phyloP scores from a whole-genome alignment of 306 rosid species.

The barrel medic (Medicago truncatula) region DNA sequence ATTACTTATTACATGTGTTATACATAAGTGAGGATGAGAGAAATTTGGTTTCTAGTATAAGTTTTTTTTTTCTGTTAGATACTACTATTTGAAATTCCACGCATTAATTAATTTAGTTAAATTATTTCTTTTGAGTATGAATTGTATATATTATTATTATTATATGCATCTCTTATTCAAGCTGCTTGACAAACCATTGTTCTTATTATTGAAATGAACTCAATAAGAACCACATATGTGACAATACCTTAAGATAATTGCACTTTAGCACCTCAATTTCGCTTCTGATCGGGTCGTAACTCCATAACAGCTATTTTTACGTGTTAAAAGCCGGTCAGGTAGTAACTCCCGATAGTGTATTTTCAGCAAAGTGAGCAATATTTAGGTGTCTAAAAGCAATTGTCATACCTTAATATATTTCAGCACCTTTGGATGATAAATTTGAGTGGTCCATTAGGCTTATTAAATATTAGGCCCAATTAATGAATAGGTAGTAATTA shows the following conservation, averaged over 20 bases:
- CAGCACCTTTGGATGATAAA: not conserved
- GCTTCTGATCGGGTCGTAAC: no score
- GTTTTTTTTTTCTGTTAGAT: not conserved
- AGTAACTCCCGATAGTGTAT: no score
- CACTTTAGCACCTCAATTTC: no score
- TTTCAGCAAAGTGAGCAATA: no score
- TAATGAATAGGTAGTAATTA: no score
- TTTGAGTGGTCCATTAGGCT: no score
- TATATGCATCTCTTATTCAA: conserved; percentile 13
- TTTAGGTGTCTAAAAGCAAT: no score
- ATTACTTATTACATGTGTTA: not conserved
- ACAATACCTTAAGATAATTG: not conserved
- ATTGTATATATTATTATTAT: conserved; percentile 25
- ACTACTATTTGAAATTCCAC: not conserved
- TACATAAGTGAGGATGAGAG: not conserved
- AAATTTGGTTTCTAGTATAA: conserved; percentile 2
- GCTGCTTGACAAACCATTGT: not conserved
- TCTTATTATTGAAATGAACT: not conserved
- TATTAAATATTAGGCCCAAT: not conserved
- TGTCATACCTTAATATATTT: no score
- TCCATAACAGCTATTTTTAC: no score
- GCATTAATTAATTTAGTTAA: conserved; percentile 7
- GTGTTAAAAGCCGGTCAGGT: no score
- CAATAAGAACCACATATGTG: not conserved
- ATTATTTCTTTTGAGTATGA: conserved; percentile 14